Evolutionary conservation across 208 protist species (phyloP).

Genomic region (Acanthamoeba healyi): DNA sequence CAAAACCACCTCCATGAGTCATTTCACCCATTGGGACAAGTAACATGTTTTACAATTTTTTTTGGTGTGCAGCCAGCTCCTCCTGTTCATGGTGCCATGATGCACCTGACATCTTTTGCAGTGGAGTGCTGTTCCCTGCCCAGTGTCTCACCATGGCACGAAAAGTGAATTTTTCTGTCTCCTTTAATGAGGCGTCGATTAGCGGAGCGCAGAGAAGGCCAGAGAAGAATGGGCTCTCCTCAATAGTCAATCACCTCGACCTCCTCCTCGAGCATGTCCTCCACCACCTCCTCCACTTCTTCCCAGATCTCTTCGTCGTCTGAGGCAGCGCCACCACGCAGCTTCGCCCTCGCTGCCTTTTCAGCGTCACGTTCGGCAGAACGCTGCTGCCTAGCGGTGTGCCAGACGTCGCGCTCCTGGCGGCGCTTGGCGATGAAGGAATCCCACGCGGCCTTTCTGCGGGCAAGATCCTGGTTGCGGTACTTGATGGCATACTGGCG

Average conservation of each 20-base stretch:
- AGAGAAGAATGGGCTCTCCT: too few relatives aligned
- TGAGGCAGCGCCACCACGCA: background rate
- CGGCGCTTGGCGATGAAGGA: slow-evolving; percentile 4
- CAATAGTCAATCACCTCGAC: slow-evolving; percentile 44
- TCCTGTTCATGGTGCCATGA: too few relatives aligned
- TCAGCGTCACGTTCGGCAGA: background rate
- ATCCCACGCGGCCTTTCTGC: background rate
- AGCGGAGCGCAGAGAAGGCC: too few relatives aligned
- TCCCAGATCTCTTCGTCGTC: slow-evolving; percentile 11
- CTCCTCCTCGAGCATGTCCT: slow-evolving; percentile 29
- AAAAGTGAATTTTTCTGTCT: too few relatives aligned
- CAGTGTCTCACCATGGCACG: too few relatives aligned
- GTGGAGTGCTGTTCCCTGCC: too few relatives aligned
- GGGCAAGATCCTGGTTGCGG: background rate
- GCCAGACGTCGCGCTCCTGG: background rate
- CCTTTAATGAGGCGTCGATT: too few relatives aligned
- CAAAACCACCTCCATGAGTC: too few relatives aligned
- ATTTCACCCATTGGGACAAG: too few relatives aligned
- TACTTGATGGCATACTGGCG: slow-evolving; percentile 36
- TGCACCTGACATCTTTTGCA: too few relatives aligned
- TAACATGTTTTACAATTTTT: too few relatives aligned
- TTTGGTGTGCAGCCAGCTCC: too few relatives aligned
- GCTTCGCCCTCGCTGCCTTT: background rate
- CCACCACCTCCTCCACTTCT: slow-evolving; percentile 25
- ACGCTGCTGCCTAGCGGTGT: background rate